Evolutionary conservation across 2,329 filamentous ascomycete species (phyloP), one percentile per base, ranked within the genome.

Genomic region (Daldinia sp.): DNA sequence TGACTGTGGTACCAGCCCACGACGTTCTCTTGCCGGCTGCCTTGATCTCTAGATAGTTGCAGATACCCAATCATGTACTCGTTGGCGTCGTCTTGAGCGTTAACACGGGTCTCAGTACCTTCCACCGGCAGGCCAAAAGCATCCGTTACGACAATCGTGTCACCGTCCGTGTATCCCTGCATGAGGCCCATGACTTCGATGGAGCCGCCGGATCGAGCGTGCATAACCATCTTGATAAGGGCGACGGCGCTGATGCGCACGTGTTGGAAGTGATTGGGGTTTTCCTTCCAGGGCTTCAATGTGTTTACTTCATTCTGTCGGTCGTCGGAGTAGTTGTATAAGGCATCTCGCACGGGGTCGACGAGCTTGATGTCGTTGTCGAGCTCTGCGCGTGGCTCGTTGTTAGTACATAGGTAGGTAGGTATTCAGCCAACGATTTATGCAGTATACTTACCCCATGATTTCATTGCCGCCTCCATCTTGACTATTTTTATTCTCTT

Each of bases 1-100:
- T 99, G 95, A 70, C 90, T 94, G 79, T 99, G 95, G 78, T 99
- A 99, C 95, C 95, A 99, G 15, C 95, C 95, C 13, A 99, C 91
- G 0, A 92, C 91, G 76, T 99, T 98, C 79, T 99, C 95, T 76
- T 90, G 82, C 58, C 94, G 82, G 69, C 67, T 65, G 82, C 76
- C 93, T 85, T 81, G 91, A 73, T 94, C 88, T 61, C 94, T 86
- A 70, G 90, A 91, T 2, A 89, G 82, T 70, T 90, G 83, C 25
- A 96, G 84, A 75, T 96, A 98, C 68, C 91, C 87, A 56, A 97
- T 89, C 82, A 98, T 92, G 81, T 98, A 99, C 81, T 98, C 95
- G 80, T 98, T 96, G 55, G 94, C 95, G 71, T 98, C 94, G 69
- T 91, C 90, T 74, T 97, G 93, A 0, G 95, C 95, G 76, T 99